Conservation (phyloP, 805 yeast species). For the Saturnispora kantuleensis region DNA sequence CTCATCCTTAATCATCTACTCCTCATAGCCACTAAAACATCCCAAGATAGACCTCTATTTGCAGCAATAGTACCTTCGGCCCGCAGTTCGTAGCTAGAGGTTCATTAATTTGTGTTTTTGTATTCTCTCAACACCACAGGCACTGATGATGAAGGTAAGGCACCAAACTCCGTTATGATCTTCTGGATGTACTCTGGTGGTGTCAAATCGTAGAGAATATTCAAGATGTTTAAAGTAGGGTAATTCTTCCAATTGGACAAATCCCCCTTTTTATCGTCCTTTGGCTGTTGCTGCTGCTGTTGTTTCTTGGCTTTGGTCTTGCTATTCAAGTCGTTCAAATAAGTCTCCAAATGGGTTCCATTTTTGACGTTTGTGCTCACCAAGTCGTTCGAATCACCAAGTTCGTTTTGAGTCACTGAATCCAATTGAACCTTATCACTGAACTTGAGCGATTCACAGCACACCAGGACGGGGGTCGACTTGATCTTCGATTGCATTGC, state of each 20-base stretch:
- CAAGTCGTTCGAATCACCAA: conserved; percentile 71
- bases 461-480: conserved; percentile 88
- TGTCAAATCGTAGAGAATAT: conserved; percentile 86
- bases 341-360: conserved; percentile 58
- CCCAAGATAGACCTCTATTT: too few relatives aligned
- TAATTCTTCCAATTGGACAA: conserved; percentile 54
- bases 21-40: too few relatives aligned
- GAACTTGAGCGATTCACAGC: conserved; percentile 92
- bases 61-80: too few relatives aligned
- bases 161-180: conserved; percentile 92
- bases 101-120: conserved; percentile 32
- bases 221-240: conserved; percentile 61
- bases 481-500: conserved; percentile 85
- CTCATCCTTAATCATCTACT: too few relatives aligned
- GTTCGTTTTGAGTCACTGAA: conserved; percentile 88
- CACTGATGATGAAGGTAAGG: conserved; percentile 95
- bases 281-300: conserved; percentile 11
- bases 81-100: too few relatives aligned
- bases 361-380: conserved; percentile 47
- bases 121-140: conserved; percentile 95
- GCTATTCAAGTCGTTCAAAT: conserved; percentile 35
- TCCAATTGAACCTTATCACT: conserved; percentile 93
- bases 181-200: conserved; percentile 91
- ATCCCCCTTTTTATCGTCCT: conserved; percentile 26
- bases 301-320: conserved; percentile 19